phyloP scores from a whole-genome alignment of 2,329 filamentous ascomycete species.

The Bipolaris victoriae region DNA sequence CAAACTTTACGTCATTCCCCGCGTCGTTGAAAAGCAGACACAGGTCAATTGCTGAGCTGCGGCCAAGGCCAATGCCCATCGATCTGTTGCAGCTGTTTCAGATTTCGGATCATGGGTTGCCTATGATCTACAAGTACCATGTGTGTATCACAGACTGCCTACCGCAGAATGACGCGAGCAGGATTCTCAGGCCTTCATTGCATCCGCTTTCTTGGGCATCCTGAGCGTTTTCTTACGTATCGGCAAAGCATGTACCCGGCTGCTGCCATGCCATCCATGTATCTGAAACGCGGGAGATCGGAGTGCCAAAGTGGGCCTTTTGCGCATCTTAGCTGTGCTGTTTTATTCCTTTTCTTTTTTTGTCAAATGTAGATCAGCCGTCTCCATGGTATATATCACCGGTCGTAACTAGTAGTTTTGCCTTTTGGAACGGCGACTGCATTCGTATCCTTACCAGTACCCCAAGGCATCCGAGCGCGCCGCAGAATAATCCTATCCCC shows the following conservation, averaged over 20 bases:
- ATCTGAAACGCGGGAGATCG: constrained; percentile 13
- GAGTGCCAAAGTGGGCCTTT: neutral
- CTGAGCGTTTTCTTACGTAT: neutral
- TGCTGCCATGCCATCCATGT: neutral
- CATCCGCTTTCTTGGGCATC: neutral
- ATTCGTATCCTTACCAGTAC: neutral
- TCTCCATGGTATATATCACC: neutral
- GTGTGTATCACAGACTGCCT: constrained; percentile 12
- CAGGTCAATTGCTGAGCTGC: constrained; percentile 4
- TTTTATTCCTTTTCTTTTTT: neutral
- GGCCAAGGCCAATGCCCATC: neutral
- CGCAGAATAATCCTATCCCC: neutral
- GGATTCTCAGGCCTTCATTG: neutral
- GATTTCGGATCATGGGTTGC: constrained; percentile 3
- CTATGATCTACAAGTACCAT: constrained; percentile 5
- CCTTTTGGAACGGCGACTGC: neutral
- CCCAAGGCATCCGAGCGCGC: neutral
- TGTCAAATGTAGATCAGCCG: neutral
- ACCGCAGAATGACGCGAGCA: constrained; percentile 1
- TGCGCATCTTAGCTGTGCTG: neutral
- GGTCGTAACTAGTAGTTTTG: neutral
- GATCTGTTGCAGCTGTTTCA: constrained; percentile 7
- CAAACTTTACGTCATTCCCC: constrained; percentile 4
- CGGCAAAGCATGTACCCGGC: constrained; percentile 4
- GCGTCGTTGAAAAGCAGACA: neutral